Conservation (phyloP, 306 rosid genomes). For the Hippophae rhamnoides region DNA sequence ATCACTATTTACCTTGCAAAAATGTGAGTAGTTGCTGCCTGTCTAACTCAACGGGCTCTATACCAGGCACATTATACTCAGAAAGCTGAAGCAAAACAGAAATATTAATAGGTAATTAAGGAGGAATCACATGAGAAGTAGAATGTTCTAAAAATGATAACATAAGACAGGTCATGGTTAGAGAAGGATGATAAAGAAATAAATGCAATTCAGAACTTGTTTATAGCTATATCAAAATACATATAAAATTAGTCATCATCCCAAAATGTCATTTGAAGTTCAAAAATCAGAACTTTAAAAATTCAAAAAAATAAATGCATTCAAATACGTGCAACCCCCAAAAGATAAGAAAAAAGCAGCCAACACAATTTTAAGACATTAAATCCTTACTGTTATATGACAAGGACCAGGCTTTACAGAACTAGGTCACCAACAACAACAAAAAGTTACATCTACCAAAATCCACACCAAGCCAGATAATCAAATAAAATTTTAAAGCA, state of each 20-base stretch:
- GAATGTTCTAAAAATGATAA: not conserved
- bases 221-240: too few relatives aligned
- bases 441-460: slow-evolving; percentile 1
- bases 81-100: slow-evolving; percentile 42
- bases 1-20: slow-evolving; percentile 52
- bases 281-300: too few relatives aligned
- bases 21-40: slow-evolving; percentile 57
- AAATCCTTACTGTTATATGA: too few relatives aligned
- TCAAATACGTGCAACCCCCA: too few relatives aligned
- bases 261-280: too few relatives aligned
- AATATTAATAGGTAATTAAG: slow-evolving; percentile 18
- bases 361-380: not conserved
- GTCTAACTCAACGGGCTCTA: slow-evolving; percentile 43
- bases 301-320: too few relatives aligned
- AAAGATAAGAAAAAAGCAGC: not conserved
- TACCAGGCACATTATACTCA: slow-evolving; percentile 44
- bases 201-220: too few relatives aligned
- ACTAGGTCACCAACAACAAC: not conserved
- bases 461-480: slow-evolving; percentile 4
- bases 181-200: too few relatives aligned
- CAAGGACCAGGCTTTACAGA: too few relatives aligned
- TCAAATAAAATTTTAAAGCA: not conserved
- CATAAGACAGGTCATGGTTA: too few relatives aligned
- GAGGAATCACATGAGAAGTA: not conserved
- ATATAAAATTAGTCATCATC: too few relatives aligned